Conservation (phyloP, 805 yeast species). For the Tetrapisispora iriomotensis region DNA sequence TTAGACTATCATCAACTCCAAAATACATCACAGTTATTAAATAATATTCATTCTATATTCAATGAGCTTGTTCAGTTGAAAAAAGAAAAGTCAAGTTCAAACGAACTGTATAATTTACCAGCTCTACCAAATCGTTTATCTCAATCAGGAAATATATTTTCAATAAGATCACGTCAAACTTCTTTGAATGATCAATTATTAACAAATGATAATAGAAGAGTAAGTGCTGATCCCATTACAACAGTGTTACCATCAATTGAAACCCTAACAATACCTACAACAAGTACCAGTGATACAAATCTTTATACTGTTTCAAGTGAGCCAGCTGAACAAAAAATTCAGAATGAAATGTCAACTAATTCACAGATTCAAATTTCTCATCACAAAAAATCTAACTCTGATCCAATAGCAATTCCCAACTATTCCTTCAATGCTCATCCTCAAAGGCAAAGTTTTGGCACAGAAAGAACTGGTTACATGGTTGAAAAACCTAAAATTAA, state of each 20-base stretch:
- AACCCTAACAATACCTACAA: neutral
- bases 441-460: neutral
- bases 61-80: constrained; percentile 1
- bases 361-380: no score
- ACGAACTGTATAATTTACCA: neutral
- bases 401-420: neutral
- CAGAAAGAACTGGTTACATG: neutral
- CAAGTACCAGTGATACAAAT: neutral
- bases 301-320: no score
- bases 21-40: neutral
- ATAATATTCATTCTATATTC: neutral
- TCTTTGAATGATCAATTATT: neutral
- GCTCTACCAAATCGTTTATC: neutral
- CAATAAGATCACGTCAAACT: no score
- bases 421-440: neutral
- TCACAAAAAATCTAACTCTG: constrained; percentile 1
- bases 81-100: neutral
- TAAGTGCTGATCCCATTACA: neutral
- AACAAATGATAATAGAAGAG: neutral
- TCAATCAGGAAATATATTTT: no score
- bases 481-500: neutral
- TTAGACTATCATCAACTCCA: neutral
- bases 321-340: neutral
- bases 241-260: constrained; percentile 3
- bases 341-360: neutral